These are phyloP conservation scores for Setaria italica DNA, from an alignment of 202 grass and related monocot species.

Conservation along the genomic window DNA sequence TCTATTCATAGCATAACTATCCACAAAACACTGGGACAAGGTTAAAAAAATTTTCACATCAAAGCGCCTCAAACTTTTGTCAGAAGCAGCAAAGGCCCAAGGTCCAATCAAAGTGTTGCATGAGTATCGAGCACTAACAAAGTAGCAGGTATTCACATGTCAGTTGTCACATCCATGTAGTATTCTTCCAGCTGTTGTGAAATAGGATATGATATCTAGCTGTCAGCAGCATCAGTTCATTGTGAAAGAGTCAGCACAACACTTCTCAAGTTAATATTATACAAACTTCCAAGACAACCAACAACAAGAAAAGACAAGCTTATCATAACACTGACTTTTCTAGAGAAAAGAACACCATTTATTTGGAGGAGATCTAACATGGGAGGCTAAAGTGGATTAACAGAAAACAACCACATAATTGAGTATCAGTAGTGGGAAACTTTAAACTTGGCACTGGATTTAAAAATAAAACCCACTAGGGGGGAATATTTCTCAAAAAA, in stretches of 20 bases:
- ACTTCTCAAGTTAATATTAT: slow-evolving; percentile 11
- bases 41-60: background rate
- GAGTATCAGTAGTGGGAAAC: background rate
- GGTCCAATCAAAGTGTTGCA: slow-evolving; percentile 9
- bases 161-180: slow-evolving; percentile 2
- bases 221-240: slow-evolving; percentile 31
- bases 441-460: background rate
- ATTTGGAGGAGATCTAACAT: slow-evolving; percentile 31
- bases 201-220: slow-evolving; percentile 25
- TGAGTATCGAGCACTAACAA: slow-evolving; percentile 22
- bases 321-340: background rate
- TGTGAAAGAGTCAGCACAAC: background rate
- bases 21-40: background rate
- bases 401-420: background rate
- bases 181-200: background rate
- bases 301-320: background rate
- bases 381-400: slow-evolving; percentile 20
- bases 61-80: slow-evolving; percentile 19
- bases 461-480: background rate
- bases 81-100: background rate
- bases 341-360: slow-evolving; percentile 5
- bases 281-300: background rate
- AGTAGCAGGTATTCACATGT: slow-evolving; percentile 34
- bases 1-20: background rate
- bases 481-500: background rate